Evolutionary conservation across 768 basidiomycete species (phyloP).

Genomic region (Mycena vitilis): DNA sequence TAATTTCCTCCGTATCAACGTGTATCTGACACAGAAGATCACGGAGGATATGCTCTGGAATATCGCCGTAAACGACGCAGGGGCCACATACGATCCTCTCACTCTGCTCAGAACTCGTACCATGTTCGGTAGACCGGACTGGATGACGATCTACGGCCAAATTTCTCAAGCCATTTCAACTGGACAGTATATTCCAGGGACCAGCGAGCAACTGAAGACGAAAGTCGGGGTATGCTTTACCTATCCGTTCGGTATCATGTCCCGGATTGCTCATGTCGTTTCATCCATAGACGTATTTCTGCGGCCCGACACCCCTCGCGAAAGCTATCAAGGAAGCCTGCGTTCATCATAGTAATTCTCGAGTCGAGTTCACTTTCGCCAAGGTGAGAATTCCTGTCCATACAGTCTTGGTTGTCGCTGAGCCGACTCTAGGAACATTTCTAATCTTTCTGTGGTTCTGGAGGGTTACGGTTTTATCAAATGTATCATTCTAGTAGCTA

Average conservation of each 20-base stretch:
- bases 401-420: background rate
- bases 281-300: slow-evolving; percentile 82
- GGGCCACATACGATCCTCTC: slow-evolving; percentile 87
- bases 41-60: slow-evolving; percentile 91
- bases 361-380: slow-evolving; percentile 81
- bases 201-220: slow-evolving; percentile 81
- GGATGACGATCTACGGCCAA: slow-evolving; percentile 81
- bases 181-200: slow-evolving; percentile 86
- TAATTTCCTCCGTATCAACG: slow-evolving; percentile 91
- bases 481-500: background rate
- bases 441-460: slow-evolving; percentile 22
- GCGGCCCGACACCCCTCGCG: slow-evolving; percentile 84
- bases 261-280: slow-evolving; percentile 1
- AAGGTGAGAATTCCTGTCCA: slow-evolving; percentile 60
- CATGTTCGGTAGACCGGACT: slow-evolving; percentile 93
- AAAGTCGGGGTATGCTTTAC: slow-evolving; percentile 77
- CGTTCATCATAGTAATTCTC: slow-evolving; percentile 60
- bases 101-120: slow-evolving; percentile 92
- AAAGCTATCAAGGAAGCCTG: slow-evolving; percentile 83
- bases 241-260: slow-evolving; percentile 7
- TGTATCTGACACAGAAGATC: slow-evolving; percentile 91
- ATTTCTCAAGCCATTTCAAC: slow-evolving; percentile 82
- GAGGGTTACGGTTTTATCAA: background rate
- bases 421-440: slow-evolving; percentile 32
- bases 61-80: slow-evolving; percentile 88